Evolutionary conservation across 371 early-diverging fungal species (phyloP).

Genomic region (Lichtheimia hyalospora): DNA sequence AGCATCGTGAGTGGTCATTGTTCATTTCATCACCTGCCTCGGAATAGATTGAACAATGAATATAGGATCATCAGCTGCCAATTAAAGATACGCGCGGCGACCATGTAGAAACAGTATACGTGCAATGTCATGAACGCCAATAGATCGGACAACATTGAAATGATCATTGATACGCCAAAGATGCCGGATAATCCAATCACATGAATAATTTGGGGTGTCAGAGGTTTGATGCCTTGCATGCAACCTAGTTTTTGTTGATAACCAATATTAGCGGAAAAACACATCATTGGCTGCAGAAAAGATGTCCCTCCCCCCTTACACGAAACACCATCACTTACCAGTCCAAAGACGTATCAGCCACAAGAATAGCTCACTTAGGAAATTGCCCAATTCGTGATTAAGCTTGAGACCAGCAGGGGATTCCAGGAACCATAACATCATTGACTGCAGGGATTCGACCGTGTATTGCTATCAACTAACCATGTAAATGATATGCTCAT

Average conservation of each 20-base stretch:
- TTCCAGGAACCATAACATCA: slow-evolving; percentile 89
- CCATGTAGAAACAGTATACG: slow-evolving; percentile 90
- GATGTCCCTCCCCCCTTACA: not conserved
- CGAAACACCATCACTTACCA: slow-evolving; percentile 33
- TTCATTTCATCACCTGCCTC: slow-evolving; percentile 55
- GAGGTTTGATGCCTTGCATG: slow-evolving; percentile 53
- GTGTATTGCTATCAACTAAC: slow-evolving; percentile 51
- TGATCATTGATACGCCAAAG: slow-evolving; percentile 84
- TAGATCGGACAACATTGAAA: slow-evolving; percentile 82
- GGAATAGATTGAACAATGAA: slow-evolving; percentile 89
- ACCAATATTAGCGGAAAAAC: not conserved
- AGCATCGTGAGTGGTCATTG: not conserved
- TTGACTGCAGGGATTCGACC: slow-evolving; percentile 65
- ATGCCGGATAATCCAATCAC: slow-evolving; percentile 77
- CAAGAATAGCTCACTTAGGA: slow-evolving; percentile 92
- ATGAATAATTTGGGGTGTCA: slow-evolving; percentile 67
- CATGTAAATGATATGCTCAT: too few species aligned
- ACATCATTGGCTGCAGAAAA: not conserved
- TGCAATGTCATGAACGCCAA: slow-evolving; percentile 85
- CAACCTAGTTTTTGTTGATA: slow-evolving; percentile 32
- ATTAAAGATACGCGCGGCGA: slow-evolving; percentile 88
- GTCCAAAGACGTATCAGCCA: slow-evolving; percentile 91
- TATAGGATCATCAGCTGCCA: slow-evolving; percentile 86
- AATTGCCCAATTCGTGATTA: slow-evolving; percentile 84
- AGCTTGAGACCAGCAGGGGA: slow-evolving; percentile 97